Evolutionary conservation across 306 rosid species (phyloP).

Genomic region (barrel medic (Medicago truncatula)): DNA sequence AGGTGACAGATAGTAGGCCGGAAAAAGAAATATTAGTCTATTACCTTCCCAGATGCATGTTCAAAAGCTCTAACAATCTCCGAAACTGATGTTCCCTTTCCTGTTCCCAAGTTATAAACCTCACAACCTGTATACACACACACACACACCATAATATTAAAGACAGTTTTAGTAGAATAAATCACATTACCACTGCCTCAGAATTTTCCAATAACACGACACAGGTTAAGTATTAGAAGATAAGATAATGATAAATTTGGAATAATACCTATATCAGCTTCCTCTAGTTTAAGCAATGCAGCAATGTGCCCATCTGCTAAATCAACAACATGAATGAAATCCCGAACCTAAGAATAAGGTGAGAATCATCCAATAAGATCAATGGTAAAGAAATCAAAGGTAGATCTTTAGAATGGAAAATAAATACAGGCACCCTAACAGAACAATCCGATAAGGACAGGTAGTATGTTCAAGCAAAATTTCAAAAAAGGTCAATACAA

Average conservation of each 20-base stretch:
- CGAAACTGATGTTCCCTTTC: conserved; percentile 94
- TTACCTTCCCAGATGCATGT: conserved; percentile 90
- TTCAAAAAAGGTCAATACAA: conserved; percentile 3
- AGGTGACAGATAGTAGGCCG: no score
- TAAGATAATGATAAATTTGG: conserved; percentile 2
- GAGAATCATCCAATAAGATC: conserved; percentile 37
- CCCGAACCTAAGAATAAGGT: conserved; percentile 78
- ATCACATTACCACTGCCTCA: conserved; percentile 9
- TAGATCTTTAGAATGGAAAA: conserved; percentile 20
- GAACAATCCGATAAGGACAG: conserved; percentile 15
- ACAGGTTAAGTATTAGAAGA: neutral
- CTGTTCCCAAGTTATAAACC: conserved; percentile 96
- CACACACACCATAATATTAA: conserved; percentile 22
- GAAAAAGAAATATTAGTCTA: neutral
- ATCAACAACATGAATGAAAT: conserved; percentile 94
- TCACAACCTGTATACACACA: conserved; percentile 71
- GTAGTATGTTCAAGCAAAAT: neutral
- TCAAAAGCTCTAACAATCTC: conserved; percentile 97
- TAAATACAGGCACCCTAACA: conserved; percentile 22
- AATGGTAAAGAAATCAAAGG: conserved; percentile 24
- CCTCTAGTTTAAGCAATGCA: conserved; percentile 78
- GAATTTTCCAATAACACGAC: conserved; percentile 2
- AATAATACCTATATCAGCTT: conserved; percentile 65
- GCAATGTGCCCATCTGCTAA: conserved; percentile 98
- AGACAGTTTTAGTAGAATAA: neutral